phyloP scores from a whole-genome alignment of 768 basidiomycete species.

The Crepidotus variabilis region DNA sequence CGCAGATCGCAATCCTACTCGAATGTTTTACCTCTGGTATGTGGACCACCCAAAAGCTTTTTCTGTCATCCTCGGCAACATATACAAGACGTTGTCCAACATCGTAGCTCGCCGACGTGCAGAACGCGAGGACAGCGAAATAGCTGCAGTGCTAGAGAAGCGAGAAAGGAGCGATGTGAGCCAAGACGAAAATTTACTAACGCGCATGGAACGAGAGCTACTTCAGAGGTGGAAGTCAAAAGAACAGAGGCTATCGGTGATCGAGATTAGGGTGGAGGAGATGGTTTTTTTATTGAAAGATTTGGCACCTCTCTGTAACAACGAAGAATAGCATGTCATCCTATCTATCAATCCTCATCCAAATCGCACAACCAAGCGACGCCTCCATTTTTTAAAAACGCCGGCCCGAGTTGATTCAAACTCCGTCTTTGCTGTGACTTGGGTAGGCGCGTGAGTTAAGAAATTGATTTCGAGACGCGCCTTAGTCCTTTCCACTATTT shows the following conservation, averaged over 20 bases:
- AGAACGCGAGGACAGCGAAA: conserved; percentile 63
- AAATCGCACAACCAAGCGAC: neutral
- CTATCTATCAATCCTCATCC: neutral
- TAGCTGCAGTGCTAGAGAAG: conserved; percentile 76
- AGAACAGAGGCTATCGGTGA: conserved; percentile 67
- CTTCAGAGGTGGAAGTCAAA: conserved; percentile 72
- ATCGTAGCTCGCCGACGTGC: conserved; percentile 68
- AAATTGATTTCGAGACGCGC: conserved; percentile 16
- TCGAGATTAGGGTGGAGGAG: conserved; percentile 86
- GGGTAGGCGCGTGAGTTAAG: neutral
- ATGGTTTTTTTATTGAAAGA: conserved; percentile 88
- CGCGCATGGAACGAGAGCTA: conserved; percentile 71
- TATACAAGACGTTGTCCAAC: conserved; percentile 92
- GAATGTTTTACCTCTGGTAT: conserved; percentile 93
- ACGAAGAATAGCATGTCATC: conserved; percentile 38
- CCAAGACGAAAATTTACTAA: conserved; percentile 65
- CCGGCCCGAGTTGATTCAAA: conserved; percentile 4
- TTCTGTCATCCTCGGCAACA: conserved; percentile 64
- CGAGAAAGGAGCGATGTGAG: conserved; percentile 81
- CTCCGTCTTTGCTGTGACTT: conserved; percentile 4
- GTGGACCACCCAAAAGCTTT: conserved; percentile 85
- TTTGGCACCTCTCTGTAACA: conserved; percentile 46
- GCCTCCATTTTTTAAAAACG: neutral
- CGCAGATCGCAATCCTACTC: conserved; percentile 82
- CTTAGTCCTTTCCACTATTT: conserved; percentile 12